Base-by-base conservation (phyloP, 2,329 filamentous ascomycete species). In the Aspergillus sp. region DNA sequence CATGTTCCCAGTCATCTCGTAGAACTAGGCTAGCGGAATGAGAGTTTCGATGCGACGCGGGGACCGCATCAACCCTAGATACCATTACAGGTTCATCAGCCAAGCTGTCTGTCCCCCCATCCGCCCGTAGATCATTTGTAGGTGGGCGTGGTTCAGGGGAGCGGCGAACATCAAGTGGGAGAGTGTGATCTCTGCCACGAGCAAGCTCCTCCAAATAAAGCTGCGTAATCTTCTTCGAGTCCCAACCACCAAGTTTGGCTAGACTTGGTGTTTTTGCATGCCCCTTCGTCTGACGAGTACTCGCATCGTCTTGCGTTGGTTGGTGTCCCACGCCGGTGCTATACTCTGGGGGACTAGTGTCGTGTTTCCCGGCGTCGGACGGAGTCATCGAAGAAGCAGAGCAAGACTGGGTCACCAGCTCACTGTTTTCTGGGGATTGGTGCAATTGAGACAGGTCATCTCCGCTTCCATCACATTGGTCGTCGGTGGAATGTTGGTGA, bases 201-300 rank as follows among this genome's bases (percentile, higher is more conserved):
- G 75, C 71, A 58, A 81, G 66, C 58, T 82, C 75, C 56, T 82
- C 78, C 5, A 85, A 68, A 66, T 83, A 85, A n/a, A 82, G 75
- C 58, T 82, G 80, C 3, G 80, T 82, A 3, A 81, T 80, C 56
- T 81, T 80, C 55, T 80, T 81, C 1, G 81, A 80, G 51, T 82
- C 80, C 79, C 81, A 85, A 34, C 79, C 76, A 7, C 78, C 78
- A 57, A 81, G 76, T 60, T 79, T 78, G n/a, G 80, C 81, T 53
- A 85, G 68, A 51, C 79, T 78, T 13, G 82, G 81, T 11, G 81
- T 81, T n/a, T 78, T 73, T 5, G 75, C 73, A 39, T 80, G 73
- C 4, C 78, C 70, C 56, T 79, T 74, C 5, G 71, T 67, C 48
- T 73, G 68, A 51, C 78, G 74, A 51, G 77, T 76, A 32, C 76